These are phyloP conservation scores for Colletotrichum sp. DNA, from an alignment of 2,329 filamentous ascomycete species.

Conservation along the genomic window DNA sequence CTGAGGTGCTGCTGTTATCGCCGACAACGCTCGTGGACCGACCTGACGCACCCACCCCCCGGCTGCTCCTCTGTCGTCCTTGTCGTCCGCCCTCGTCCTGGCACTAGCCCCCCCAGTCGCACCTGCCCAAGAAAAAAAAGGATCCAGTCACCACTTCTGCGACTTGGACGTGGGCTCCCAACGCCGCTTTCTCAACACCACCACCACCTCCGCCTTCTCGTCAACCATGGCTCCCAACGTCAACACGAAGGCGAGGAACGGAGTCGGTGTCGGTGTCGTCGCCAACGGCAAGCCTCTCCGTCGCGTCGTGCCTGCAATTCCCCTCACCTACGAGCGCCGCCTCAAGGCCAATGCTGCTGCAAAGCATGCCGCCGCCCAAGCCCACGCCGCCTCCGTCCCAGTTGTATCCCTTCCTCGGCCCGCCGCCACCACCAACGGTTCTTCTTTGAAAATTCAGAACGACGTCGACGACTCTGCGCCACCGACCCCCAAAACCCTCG, in stretches of 20 bases:
- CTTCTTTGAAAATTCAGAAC: slow-evolving; percentile 21
- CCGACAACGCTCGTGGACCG: slow-evolving; percentile 5
- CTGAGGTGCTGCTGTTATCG: not conserved
- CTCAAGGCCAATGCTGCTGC: slow-evolving; percentile 34
- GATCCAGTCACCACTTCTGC: not conserved
- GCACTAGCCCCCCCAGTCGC: not conserved
- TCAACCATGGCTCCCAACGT: slow-evolving; percentile 20
- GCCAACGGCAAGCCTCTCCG: slow-evolving; percentile 23
- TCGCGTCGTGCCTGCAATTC: slow-evolving; percentile 42
- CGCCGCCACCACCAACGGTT: slow-evolving; percentile 23
- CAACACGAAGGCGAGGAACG: slow-evolving; percentile 19
- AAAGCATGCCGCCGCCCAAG: slow-evolving; percentile 36
- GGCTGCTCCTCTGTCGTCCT: not conserved
- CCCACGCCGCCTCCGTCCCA: slow-evolving; percentile 22
- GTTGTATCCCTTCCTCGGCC: slow-evolving; percentile 3
- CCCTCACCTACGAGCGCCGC: slow-evolving; percentile 35
- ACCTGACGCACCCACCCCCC: not conserved
- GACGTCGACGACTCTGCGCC: slow-evolving; percentile 14
- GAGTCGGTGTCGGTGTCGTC: slow-evolving; percentile 12
- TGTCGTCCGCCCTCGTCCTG: not conserved
- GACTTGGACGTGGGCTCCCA: slow-evolving; percentile 5
- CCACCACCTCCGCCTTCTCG: not conserved
- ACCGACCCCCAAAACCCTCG: slow-evolving; percentile 13
- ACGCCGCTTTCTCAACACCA: slow-evolving; percentile 1
- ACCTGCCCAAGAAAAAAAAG: not conserved